Percentiles rank a stretch among this genome's conserved stretches.
phyloP scores from a whole-genome alignment of 345 rosid species.

The Citrus reticulata region DNA sequence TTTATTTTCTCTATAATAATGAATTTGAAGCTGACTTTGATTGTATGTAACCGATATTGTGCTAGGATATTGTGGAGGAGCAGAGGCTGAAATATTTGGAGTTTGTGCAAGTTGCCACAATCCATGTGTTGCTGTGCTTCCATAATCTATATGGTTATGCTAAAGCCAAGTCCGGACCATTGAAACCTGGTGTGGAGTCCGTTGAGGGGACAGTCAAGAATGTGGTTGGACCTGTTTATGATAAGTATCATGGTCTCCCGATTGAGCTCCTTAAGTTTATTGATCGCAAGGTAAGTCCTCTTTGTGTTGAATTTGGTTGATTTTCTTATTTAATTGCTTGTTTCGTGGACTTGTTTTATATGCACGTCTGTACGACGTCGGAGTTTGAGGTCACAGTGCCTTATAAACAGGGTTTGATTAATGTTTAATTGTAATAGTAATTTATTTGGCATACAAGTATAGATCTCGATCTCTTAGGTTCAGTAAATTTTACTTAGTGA shows the following conservation, averaged over 20 bases:
- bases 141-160: constrained; percentile 56
- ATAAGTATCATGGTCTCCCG: constrained; percentile 66
- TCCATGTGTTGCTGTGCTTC: constrained; percentile 54
- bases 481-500: neutral
- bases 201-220: constrained; percentile 78
- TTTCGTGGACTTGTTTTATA: neutral
- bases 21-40: neutral
- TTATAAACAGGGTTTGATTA: neutral
- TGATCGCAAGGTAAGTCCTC: constrained; percentile 62
- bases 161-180: constrained; percentile 76
- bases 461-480: neutral
- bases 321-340: neutral
- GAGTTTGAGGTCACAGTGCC: neutral
- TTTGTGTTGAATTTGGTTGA: neutral
- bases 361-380: neutral
- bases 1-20: neutral
- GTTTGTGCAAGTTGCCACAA: constrained; percentile 72
- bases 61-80: constrained; percentile 23
- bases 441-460: neutral
- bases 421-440: no score
- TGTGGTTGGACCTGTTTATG: constrained; percentile 71
- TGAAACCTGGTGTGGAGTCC: constrained; percentile 79
- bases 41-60: neutral
- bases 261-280: constrained; percentile 61
- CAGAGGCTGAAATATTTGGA: constrained; percentile 69